Conservation (phyloP, 1,284 basidiomycete species). For the Ganoderma leucocontextum region DNA sequence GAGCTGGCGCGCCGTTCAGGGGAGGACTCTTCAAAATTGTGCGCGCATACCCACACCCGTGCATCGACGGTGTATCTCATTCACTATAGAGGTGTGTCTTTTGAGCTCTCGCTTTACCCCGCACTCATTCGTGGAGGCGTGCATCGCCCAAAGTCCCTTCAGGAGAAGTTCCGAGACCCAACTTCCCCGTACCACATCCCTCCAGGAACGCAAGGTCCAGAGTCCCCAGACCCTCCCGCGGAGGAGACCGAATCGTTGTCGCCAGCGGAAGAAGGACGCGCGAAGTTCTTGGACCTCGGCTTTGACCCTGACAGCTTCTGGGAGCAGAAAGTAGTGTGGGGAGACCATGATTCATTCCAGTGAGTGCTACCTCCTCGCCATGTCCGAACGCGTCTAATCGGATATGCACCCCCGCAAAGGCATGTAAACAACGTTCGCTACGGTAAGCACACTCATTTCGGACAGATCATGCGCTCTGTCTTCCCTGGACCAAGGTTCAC, state of each 20-base stretch:
- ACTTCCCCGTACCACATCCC: slow-evolving; percentile 70
- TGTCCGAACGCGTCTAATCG: not conserved
- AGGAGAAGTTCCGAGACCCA: slow-evolving; percentile 69
- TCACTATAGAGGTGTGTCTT: slow-evolving; percentile 2
- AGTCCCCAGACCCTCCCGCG: slow-evolving; percentile 54
- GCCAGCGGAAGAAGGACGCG: slow-evolving; percentile 48
- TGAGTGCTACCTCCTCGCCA: slow-evolving; percentile 44
- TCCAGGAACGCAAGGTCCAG: slow-evolving; percentile 67
- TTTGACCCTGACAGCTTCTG: slow-evolving; percentile 70
- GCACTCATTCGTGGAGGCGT: not conserved
- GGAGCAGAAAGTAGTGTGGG: slow-evolving; percentile 79
- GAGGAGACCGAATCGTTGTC: slow-evolving; percentile 37
- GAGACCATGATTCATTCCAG: slow-evolving; percentile 80
- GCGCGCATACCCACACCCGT: not conserved
- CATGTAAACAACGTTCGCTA: slow-evolving; percentile 83
- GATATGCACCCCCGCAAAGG: slow-evolving; percentile 45
- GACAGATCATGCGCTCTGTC: not conserved
- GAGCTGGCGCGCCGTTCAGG: not conserved
- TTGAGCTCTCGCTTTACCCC: not conserved
- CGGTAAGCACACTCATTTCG: slow-evolving; percentile 47
- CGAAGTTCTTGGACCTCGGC: slow-evolving; percentile 55
- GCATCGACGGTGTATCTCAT: not conserved
- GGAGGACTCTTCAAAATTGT: not conserved
- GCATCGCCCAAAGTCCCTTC: slow-evolving; percentile 48
- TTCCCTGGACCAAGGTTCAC: not conserved